Percentiles rank a stretch among this genome's conserved stretches.
These are phyloP conservation scores for Monilinia polystroma DNA, from an alignment of 2,329 filamentous ascomycete genomes.

Conservation along the genomic window DNA sequence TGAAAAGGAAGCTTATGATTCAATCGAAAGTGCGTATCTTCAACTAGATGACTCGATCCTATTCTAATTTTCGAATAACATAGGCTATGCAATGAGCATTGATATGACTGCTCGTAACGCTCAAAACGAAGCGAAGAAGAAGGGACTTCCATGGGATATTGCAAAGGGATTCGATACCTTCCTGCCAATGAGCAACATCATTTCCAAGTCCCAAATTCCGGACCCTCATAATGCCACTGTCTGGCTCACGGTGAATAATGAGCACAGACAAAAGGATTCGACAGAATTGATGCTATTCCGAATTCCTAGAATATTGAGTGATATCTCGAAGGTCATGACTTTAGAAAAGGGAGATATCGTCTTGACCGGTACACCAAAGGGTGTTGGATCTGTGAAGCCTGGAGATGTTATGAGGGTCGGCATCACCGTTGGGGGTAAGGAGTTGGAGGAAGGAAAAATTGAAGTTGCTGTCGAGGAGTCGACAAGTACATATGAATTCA, in stretches of 20 bases:
- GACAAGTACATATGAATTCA: constrained; percentile 73
- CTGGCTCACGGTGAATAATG: constrained; percentile 79
- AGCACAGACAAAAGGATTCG: constrained; percentile 77
- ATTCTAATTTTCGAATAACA: constrained; percentile 26
- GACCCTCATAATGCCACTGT: constrained; percentile 88
- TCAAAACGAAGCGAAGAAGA: constrained; percentile 95
- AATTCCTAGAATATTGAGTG: constrained; percentile 81
- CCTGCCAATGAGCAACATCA: constrained; percentile 78
- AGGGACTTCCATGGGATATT: constrained; percentile 93
- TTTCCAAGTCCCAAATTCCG: constrained; percentile 75
- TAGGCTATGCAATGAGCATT: constrained; percentile 85
- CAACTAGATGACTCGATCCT: neutral
- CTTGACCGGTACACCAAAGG: constrained; percentile 95
- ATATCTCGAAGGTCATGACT: constrained; percentile 94
- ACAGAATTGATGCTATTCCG: constrained; percentile 94
- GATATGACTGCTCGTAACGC: constrained; percentile 97
- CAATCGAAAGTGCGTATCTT: constrained; percentile 66
- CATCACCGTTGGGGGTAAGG: constrained; percentile 74
- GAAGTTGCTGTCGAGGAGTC: constrained; percentile 82
- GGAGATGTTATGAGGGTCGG: constrained; percentile 88
- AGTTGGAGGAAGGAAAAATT: constrained; percentile 80
- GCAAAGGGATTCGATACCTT: constrained; percentile 99
- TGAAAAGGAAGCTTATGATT: constrained; percentile 71
- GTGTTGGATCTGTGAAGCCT: constrained; percentile 79
- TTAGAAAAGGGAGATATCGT: constrained; percentile 89